Evolutionary conservation across 2,329 filamentous ascomycete species (phyloP), one percentile per base, ranked within the genome.

Genomic region (Diaporthe caulivora): DNA sequence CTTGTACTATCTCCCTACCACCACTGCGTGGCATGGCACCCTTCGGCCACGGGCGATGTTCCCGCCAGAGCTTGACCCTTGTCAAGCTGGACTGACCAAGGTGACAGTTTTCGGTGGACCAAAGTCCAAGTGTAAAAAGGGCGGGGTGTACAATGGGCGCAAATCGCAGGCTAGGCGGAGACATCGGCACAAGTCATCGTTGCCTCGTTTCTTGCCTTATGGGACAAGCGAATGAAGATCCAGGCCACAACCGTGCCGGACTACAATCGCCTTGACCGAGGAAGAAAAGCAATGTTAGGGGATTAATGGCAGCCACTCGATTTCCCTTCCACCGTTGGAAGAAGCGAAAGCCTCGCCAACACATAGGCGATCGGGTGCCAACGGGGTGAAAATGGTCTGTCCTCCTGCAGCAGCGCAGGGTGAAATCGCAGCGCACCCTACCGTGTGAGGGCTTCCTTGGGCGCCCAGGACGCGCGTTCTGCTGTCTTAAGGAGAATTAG

Each of bases 401-500:
- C 62, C 9, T 31, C 62, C 62, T 67, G 44, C 62, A 67, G 62
- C 62, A 53, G 47, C 31, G 62, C 24, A 67, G 62, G 62, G 62
- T 67, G 47, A 51, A 40, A 40, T 44, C 47, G 31, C 47, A 40
- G 47, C 31, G 47, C 62, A 53, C 62, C 62, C 47, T 67, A 21
- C 34, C 3, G 4, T 40, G 26, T 31, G 62, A 67, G 62, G 62
- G 62, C 44, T 6, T 40, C 31, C 21, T 53, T 37, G 2, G n/a
- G 26, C 15, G 29, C n/a, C 40, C 31, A 53, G 47, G 44, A 67
- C 62, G n/a, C 62, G 62, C 47, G 62, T 67, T 67, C 29, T 40
- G 6, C n/a, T 40, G 13, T 67, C 3, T 17, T 37, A 1, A 10
- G 31, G 47, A 51, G 47, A 13, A 53, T 5, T 29, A 67, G 31